Base-by-base conservation (phyloP, 306 rosid species). In the Calophaca sinica region DNA sequence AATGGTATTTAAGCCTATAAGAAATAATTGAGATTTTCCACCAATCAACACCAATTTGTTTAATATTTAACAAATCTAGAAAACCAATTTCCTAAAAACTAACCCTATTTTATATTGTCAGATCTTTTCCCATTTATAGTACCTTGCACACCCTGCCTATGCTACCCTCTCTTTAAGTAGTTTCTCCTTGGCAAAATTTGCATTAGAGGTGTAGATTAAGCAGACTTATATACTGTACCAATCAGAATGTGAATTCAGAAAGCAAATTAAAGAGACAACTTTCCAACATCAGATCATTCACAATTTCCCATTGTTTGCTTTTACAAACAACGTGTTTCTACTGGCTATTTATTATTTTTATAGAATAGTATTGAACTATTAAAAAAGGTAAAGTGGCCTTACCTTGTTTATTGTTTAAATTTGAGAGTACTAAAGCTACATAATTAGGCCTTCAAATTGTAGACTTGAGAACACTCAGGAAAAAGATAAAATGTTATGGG, bases 41-140 rank as follows among this genome's bases (percentile, higher is more conserved):
- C 49, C 20, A 20, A 0, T 20, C 26, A 20, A 20, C 26, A 20
- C 26, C 0, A 20, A 20, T 20, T 20, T 20, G 26, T 20, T 20
- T 20, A 13, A 50, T 35, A 60, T 48, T 60, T 38, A 58, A 29
- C 49, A 73, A 33, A 13, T 6, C 6, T 38, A 14, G 39, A 33
- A 60, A 14, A 60, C 39, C 46, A 59, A n/a, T 20, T 59, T 72
- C 68, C 55, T 9, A 59, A 58, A 49, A 58, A 4, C 15, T n/a
- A 13, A 8, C 33, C 26, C 59, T 38, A 39, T 58, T 39, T 28
- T 28, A 58, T 33, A 7, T 42, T 42, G 14, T n/a, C 9, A n/a
- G 52, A 29, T 71, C 29, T 36, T 48, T 38, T 26, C 5, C 41
- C 5, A 20, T 13, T 60, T 60, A 73, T 58, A n/a, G n/a, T n/a